Evolutionary conservation across 2,329 filamentous ascomycete genomes (phyloP).

Genomic region (Fusarium setosum): DNA sequence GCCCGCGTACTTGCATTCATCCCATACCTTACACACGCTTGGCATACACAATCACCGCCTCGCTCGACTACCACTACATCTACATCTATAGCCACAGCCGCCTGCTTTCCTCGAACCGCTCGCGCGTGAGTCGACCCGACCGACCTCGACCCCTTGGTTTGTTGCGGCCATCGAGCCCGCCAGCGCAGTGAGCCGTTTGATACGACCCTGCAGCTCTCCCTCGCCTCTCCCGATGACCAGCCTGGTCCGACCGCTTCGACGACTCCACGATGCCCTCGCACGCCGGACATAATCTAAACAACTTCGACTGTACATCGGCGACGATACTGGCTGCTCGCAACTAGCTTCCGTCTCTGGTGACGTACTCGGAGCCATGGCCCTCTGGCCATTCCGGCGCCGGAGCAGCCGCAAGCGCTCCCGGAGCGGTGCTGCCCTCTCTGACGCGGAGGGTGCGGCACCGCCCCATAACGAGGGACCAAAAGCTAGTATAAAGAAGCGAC

Average conservation of each 20-base stretch:
- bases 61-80: conserved; percentile 30
- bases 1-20: conserved; percentile 40
- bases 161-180: conserved; percentile 28
- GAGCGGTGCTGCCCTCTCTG: conserved; percentile 64
- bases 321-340: conserved; percentile 36
- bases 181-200: conserved; percentile 40
- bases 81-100: conserved; percentile 21
- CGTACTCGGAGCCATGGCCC: conserved; percentile 67
- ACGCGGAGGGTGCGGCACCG: conserved; percentile 58
- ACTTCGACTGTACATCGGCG: conserved; percentile 36
- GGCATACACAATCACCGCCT: conserved; percentile 38
- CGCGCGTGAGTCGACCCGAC: conserved; percentile 25
- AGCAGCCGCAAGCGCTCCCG: conserved; percentile 72
- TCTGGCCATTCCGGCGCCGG: conserved; percentile 86
- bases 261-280: conserved; percentile 45
- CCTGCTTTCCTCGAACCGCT: conserved; percentile 12
- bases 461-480: conserved; percentile 50
- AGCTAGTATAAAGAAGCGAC: conserved; percentile 54
- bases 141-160: conserved; percentile 27
- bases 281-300: conserved; percentile 40
- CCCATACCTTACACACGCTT: conserved; percentile 22
- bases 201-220: conserved; percentile 33
- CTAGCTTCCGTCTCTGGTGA: conserved; percentile 38
- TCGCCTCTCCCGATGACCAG: conserved; percentile 39
- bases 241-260: conserved; percentile 39